These are phyloP conservation scores for Cercospora sp. DNA, from an alignment of 2,329 filamentous ascomycete species.

Conservation along the genomic window DNA sequence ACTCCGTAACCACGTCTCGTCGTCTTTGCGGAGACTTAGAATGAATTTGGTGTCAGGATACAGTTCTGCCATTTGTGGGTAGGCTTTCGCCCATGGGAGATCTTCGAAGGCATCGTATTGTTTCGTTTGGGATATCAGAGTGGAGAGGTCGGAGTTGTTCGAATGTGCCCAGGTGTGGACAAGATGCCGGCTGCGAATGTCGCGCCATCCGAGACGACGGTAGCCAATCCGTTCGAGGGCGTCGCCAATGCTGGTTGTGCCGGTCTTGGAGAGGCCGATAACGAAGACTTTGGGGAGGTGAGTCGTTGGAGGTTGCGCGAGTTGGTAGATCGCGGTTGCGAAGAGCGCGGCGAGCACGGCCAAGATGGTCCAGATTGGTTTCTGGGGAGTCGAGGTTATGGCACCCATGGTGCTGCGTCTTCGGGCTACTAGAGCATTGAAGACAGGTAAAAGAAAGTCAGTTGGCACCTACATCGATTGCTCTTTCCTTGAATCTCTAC, in stretches of 20 bases:
- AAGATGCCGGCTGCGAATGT: slow-evolving; percentile 36
- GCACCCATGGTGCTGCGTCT: not conserved
- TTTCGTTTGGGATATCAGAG: slow-evolving; percentile 30
- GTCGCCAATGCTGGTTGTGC: slow-evolving; percentile 37
- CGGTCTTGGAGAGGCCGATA: slow-evolving; percentile 37
- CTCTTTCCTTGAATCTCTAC: not conserved
- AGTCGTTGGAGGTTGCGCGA: slow-evolving; percentile 30
- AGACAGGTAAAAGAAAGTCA: not conserved
- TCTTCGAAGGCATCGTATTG: slow-evolving; percentile 39
- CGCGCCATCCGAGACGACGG: slow-evolving; percentile 38
- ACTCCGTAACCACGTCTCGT: slow-evolving; percentile 35
- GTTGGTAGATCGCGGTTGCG: slow-evolving; percentile 3
- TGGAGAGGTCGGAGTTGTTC: slow-evolving; percentile 26
- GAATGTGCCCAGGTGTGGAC: slow-evolving; percentile 32
- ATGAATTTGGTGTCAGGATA: slow-evolving; percentile 37
- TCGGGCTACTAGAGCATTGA: not conserved
- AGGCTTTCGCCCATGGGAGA: slow-evolving; percentile 36
- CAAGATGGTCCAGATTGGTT: slow-evolving; percentile 6
- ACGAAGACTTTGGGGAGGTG: slow-evolving; percentile 37
- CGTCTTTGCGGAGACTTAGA: slow-evolving; percentile 35
- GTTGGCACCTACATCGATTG: not conserved
- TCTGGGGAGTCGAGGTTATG: not conserved
- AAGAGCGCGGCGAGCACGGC: not conserved
- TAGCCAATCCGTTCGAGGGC: slow-evolving; percentile 35
- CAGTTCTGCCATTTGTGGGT: slow-evolving; percentile 34